phyloP scores from a whole-genome alignment of 2,329 filamentous ascomycete species.

The Venturia asperata region DNA sequence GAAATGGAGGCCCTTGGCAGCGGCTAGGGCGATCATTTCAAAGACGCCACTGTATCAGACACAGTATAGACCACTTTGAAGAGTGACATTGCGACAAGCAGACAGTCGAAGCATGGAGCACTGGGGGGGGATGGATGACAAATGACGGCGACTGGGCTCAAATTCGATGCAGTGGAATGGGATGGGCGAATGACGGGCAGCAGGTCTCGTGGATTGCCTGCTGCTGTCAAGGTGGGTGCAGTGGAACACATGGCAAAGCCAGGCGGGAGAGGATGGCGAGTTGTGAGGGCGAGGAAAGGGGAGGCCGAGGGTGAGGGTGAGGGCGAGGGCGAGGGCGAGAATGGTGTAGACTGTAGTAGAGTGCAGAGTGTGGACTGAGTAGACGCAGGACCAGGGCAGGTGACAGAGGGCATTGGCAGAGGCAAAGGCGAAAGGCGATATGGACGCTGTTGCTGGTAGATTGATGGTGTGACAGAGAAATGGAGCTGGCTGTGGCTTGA shows the following conservation, averaged over 20 bases:
- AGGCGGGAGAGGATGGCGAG: too few species aligned
- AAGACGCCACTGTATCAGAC: conserved; percentile 4
- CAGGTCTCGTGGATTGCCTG: background rate
- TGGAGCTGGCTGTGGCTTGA: conserved; percentile 12
- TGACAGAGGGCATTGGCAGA: background rate
- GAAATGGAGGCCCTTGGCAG: background rate
- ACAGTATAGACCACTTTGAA: conserved; percentile 7
- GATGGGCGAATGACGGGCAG: background rate
- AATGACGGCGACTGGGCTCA: background rate
- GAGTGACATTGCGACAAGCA: background rate
- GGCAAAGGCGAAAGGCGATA: background rate
- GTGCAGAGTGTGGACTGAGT: too few species aligned
- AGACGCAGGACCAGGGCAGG: background rate
- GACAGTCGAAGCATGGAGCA: background rate
- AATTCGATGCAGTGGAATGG: background rate
- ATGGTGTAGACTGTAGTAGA: too few species aligned
- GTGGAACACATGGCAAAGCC: too few species aligned
- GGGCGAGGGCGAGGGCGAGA: too few species aligned
- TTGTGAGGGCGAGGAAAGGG: too few species aligned
- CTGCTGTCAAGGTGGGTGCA: too few species aligned
- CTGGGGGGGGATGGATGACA: background rate
- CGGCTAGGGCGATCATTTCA: conserved; percentile 5
- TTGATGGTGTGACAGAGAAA: conserved; percentile 16
- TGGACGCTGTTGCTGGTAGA: conserved; percentile 15
- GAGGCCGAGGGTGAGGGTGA: background rate